Evolutionary conservation across 139 green algal species (phyloP), one percentile per base, ranked within the genome.

Genomic region (Pleodorina starrii): DNA sequence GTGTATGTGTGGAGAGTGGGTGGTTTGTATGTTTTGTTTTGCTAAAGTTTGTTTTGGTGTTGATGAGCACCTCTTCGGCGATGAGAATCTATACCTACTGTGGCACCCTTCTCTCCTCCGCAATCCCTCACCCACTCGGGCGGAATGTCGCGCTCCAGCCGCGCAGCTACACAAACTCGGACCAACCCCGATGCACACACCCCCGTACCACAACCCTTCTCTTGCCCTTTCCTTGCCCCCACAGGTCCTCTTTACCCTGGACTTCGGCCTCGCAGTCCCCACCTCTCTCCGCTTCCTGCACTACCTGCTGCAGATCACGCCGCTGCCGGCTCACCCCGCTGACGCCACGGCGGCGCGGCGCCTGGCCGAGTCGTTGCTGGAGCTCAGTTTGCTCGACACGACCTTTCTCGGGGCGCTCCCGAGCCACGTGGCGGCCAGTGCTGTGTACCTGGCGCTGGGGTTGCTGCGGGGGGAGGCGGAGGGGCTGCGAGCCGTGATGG

Each of bases 211-310:
- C 48, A 21, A 12, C 48, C 48, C 48, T 57, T 12, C 48, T 12
- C 48, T 12, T 57, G 11, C 48, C 48, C n/a, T 12, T 12, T 57
- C 48, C 48, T 57, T 12, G 12, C 48, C 48, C 48, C 48, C n/a
- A 5, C 63, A 73, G 43, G 89, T 92, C 19, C 75, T 83, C 1
- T 73, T 73, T 29, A 73, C 63, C 5, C 94, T 99, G 78, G 38
- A 94, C 32, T 99, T 98, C 86, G 92, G 98, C 71, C 92, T 99
- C 16, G 96, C 94, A 23, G 90, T 94, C 44, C 97, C 97, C 84
- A 99, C 97, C 12, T 86, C 91, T 9, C 69, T 90, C 23, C 84
- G 73, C 40, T 91, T 93, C 87, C 66, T 91, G 87, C 69, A 88
- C 43, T 90, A 90, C 63, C 54, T 89, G n/a, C 40, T 93, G 75